Percentiles rank a stretch among this genome's conserved stretches.
Evolutionary conservation across 768 basidiomycete species (phyloP).

Genomic region (Rhizopogon salebrosus): DNA sequence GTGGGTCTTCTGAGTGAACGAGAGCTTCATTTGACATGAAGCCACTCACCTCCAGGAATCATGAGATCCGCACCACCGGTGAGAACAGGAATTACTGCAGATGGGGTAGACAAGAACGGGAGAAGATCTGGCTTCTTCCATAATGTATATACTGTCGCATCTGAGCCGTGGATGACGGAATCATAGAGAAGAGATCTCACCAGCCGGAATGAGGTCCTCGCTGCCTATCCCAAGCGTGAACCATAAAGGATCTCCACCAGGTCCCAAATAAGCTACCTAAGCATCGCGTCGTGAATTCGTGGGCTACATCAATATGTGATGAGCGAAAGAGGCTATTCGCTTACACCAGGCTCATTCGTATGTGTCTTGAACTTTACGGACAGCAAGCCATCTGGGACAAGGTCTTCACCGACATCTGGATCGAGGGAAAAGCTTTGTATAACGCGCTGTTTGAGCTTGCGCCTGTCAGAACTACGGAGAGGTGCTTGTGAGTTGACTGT

Average conservation of each 20-base stretch:
- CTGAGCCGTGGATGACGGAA: neutral
- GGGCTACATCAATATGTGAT: conserved; percentile 5
- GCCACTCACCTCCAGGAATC: conserved; percentile 72
- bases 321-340: conserved; percentile 14
- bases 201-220: conserved; percentile 69
- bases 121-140: conserved; percentile 71
- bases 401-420: conserved; percentile 56
- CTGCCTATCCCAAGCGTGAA: conserved; percentile 66
- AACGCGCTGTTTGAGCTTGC: conserved; percentile 62
- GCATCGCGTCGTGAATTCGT: neutral
- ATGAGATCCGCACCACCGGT: conserved; percentile 83
- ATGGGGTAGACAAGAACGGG: conserved; percentile 66
- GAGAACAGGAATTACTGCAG: conserved; percentile 65
- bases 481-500: conserved; percentile 37
- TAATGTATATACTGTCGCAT: conserved; percentile 59
- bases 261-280: conserved; percentile 60
- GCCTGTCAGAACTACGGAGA: conserved; percentile 65
- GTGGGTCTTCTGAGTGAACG: conserved; percentile 24
- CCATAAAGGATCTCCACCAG: conserved; percentile 73
- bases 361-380: conserved; percentile 66
- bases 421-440: conserved; percentile 40
- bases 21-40: neutral
- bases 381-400: conserved; percentile 72
- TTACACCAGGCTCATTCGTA: conserved; percentile 60
- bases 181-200: conserved; percentile 19